Percentiles rank a stretch among this genome's conserved stretches.
phyloP scores from a whole-genome alignment of 176 grass and related monocot species.

The Rhynchospora breviuscula region DNA sequence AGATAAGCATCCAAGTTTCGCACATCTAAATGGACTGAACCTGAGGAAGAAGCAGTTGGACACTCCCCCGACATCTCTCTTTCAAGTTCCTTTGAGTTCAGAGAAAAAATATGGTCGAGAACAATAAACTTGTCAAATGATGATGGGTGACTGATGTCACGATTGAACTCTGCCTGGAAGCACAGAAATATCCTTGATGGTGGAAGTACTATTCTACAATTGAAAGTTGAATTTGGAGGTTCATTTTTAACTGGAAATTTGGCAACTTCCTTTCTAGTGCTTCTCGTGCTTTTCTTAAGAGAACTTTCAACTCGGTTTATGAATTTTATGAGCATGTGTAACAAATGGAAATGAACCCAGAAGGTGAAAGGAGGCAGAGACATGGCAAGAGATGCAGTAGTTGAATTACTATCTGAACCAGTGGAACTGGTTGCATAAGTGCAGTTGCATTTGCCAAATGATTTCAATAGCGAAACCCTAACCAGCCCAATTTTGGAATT shows the following conservation, averaged over 20 bases:
- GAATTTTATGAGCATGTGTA: constrained; percentile 65
- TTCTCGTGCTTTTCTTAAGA: constrained; percentile 20
- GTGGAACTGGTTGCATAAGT: constrained; percentile 50
- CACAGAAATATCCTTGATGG: constrained; percentile 64
- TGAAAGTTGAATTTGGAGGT: constrained; percentile 34
- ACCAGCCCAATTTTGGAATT: constrained; percentile 33
- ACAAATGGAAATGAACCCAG: constrained; percentile 79
- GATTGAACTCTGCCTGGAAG: constrained; percentile 55
- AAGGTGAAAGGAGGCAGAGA: constrained; percentile 61
- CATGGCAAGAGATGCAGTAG: constrained; percentile 51
- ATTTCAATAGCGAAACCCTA: constrained; percentile 72
- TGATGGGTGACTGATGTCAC: constrained; percentile 46
- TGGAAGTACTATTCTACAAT: constrained; percentile 49
- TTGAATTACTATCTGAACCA: constrained; percentile 45
- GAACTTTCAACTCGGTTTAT: constrained; percentile 37
- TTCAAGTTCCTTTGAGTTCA: constrained; percentile 38
- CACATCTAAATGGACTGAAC: constrained; percentile 58
- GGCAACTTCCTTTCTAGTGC: constrained; percentile 28
- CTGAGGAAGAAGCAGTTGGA: constrained; percentile 35
- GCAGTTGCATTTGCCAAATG: constrained; percentile 62
- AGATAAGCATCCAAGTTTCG: constrained; percentile 69
- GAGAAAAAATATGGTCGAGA: constrained; percentile 51
- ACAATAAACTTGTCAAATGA: constrained; percentile 69
- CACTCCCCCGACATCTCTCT: constrained; percentile 31
- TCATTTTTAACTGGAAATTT: constrained; percentile 25